Conservation (phyloP, 2,329 filamentous ascomycete genomes). For the Teratosphaeria destructans region DNA sequence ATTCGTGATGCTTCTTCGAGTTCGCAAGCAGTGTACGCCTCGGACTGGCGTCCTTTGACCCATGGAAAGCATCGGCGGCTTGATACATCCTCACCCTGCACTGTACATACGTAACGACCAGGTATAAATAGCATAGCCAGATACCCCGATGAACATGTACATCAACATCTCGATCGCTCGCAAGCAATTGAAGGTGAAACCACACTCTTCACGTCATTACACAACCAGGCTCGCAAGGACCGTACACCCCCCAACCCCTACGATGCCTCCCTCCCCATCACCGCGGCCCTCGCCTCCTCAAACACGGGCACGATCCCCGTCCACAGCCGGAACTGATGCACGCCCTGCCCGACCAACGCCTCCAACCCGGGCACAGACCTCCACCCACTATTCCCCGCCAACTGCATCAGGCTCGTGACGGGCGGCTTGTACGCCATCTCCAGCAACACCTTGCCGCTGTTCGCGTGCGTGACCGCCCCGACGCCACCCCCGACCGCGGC, state of each 20-base stretch:
- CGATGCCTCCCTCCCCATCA: constrained; percentile 17
- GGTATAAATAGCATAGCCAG: neutral
- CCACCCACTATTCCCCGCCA: constrained; percentile 73
- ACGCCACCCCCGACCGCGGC: constrained; percentile 23
- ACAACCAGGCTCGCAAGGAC: neutral
- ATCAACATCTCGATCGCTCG: neutral
- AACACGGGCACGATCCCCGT: constrained; percentile 70
- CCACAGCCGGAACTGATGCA: constrained; percentile 71
- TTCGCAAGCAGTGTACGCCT: too few relatives aligned
- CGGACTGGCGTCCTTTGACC: too few relatives aligned
- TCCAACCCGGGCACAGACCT: constrained; percentile 76
- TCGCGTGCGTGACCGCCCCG: constrained; percentile 19
- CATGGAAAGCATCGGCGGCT: too few relatives aligned
- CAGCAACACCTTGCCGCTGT: constrained; percentile 52
- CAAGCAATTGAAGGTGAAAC: too few relatives aligned
- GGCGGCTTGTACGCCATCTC: constrained; percentile 96
- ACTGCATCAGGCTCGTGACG: constrained; percentile 71
- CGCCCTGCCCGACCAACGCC: constrained; percentile 74
- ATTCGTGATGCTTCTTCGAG: too few relatives aligned
- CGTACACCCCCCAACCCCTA: neutral
- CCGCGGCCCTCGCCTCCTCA: constrained; percentile 50
- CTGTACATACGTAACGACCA: neutral
- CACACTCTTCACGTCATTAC: too few relatives aligned
- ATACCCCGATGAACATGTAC: neutral
- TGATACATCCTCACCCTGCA: too few relatives aligned